These are phyloP conservation scores for Picochlorum costavermella DNA, from an alignment of 139 green algal genomes.

Conservation along the genomic window DNA sequence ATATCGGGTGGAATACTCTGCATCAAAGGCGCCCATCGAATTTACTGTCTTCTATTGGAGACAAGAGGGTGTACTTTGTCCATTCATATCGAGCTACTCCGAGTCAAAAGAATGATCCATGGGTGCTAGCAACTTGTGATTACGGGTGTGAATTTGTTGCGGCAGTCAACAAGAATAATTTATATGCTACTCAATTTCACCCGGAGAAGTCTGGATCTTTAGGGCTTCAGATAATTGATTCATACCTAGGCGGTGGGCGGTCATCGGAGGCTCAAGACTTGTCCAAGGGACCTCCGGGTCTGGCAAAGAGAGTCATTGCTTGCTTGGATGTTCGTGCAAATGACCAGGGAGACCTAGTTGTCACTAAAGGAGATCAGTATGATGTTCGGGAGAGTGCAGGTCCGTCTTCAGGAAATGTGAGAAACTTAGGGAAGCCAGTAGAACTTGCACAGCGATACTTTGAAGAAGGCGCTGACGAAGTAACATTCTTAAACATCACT, in stretches of 20 bases:
- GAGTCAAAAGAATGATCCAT: constrained; percentile 69
- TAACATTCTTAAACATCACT: constrained; percentile 99
- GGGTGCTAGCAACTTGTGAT: constrained; percentile 78
- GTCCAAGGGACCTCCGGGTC: constrained; percentile 24
- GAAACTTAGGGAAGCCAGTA: constrained; percentile 77
- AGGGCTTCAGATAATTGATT: constrained; percentile 65
- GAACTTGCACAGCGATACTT: constrained; percentile 80
- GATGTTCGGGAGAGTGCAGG: constrained; percentile 84
- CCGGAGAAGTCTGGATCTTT: constrained; percentile 89
- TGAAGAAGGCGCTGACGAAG: constrained; percentile 90
- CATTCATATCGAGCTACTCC: constrained; percentile 84
- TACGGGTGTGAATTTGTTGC: constrained; percentile 88
- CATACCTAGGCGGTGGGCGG: constrained; percentile 58
- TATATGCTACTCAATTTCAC: constrained; percentile 90
- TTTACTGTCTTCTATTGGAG: constrained; percentile 53
- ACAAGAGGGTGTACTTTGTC: constrained; percentile 92
- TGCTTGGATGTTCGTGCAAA: constrained; percentile 96
- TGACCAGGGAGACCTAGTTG: constrained; percentile 89
- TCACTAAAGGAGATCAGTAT: constrained; percentile 83
- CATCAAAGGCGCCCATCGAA: constrained; percentile 20
- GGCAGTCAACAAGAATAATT: constrained; percentile 69
- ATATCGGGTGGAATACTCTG: constrained; percentile 97
- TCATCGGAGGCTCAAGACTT: constrained; percentile 4
- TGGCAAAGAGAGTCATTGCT: constrained; percentile 93
- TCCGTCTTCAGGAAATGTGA: constrained; percentile 50